Conservation (phyloP, 495 filamentous ascomycete species). For the Trichocladium uniseriatum region DNA sequence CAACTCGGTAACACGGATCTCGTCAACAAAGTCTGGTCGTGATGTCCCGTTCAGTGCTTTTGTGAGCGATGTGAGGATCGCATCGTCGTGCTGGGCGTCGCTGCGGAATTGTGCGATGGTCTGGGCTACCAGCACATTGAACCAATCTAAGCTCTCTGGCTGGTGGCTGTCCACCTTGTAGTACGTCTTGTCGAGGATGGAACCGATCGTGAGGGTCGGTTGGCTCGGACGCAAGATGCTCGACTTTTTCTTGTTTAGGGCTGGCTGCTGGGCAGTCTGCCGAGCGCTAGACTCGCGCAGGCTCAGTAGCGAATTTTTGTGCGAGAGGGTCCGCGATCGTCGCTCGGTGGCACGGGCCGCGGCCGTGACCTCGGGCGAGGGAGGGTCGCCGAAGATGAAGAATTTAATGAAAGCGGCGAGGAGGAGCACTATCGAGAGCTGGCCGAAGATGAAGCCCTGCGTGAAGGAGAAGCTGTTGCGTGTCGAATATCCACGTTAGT, state of each 20-base stretch:
- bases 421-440: conserved; percentile 81
- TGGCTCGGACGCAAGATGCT: conserved; percentile 57
- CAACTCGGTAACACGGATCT: conserved; percentile 88
- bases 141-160: conserved; percentile 98
- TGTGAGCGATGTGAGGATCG: conserved; percentile 89
- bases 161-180: conserved; percentile 95
- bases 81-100: conserved; percentile 82
- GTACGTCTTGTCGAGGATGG: conserved; percentile 92
- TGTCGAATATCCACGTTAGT: conserved; percentile 2
- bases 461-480: conserved; percentile 69
- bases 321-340: conserved; percentile 52
- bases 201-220: conserved; percentile 63
- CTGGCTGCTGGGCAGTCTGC: conserved; percentile 23
- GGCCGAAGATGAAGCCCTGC: conserved; percentile 86
- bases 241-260: conserved; percentile 65
- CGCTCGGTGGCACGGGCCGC: conserved; percentile 59
- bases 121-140: conserved; percentile 95
- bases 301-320: conserved; percentile 57
- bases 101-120: conserved; percentile 91
- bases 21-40: conserved; percentile 84
- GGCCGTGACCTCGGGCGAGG: conserved; percentile 65
- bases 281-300: conserved; percentile 36
- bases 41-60: conserved; percentile 73
- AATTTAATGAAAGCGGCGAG: conserved; percentile 96
- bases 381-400: conserved; percentile 97